These are phyloP conservation scores for Musa balbisiana DNA, from an alignment of 202 grass and related monocot genomes.

Conservation along the genomic window DNA sequence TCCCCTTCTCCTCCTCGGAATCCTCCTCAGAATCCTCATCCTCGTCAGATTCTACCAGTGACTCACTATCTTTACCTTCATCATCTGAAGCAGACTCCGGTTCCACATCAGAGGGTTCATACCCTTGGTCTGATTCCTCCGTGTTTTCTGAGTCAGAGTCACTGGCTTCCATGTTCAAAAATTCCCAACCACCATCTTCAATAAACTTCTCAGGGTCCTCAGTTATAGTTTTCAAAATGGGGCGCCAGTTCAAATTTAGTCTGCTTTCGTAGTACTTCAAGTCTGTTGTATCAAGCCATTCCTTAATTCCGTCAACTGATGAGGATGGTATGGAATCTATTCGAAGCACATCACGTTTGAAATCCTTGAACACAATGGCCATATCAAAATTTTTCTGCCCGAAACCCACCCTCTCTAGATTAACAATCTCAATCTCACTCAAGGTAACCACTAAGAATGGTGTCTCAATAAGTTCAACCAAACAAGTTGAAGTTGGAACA, in stretches of 20 bases:
- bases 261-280: conserved; percentile 83
- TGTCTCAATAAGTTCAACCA: conserved; percentile 75
- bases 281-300: conserved; percentile 82
- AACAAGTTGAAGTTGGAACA: conserved; percentile 71
- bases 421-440: conserved; percentile 85
- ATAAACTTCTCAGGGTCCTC: conserved; percentile 74
- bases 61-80: conserved; percentile 35
- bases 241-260: conserved; percentile 76
- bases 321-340: conserved; percentile 72
- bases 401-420: conserved; percentile 77
- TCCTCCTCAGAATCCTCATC: conserved; percentile 50
- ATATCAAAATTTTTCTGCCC: conserved; percentile 85
- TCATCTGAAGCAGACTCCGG: conserved; percentile 55
- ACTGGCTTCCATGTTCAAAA: conserved; percentile 80
- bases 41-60: conserved; percentile 55
- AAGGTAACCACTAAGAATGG: conserved; percentile 73
- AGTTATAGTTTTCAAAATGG: conserved; percentile 73
- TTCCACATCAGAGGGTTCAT: conserved; percentile 61
- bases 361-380: conserved; percentile 88
- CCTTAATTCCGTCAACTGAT: conserved; percentile 72
- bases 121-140: conserved; percentile 73
- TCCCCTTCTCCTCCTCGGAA: conserved; percentile 87
- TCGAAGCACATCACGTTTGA: conserved; percentile 70
- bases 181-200: conserved; percentile 80
- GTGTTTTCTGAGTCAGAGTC: conserved; percentile 59